A percentile compares a stretch with the other conserved stretches of the same genome.
Conservation (phyloP, 2,329 filamentous ascomycete genomes). For the Aspergillus sp. region DNA sequence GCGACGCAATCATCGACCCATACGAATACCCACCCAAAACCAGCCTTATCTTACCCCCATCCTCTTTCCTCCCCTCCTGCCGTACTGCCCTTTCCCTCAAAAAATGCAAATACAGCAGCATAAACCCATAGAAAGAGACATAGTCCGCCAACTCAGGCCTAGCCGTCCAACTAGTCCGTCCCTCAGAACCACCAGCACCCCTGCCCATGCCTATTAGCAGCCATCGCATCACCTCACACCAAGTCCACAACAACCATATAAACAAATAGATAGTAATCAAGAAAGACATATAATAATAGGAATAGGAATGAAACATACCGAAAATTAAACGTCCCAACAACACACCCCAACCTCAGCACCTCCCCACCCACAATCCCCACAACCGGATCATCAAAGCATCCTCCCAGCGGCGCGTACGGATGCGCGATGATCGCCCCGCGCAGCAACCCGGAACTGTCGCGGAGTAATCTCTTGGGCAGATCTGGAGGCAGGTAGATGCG, state of each 20-base stretch:
- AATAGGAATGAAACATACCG: slow-evolving; percentile 58
- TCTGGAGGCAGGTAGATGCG: slow-evolving; percentile 73
- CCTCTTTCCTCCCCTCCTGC: not conserved
- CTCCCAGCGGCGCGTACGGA: slow-evolving; percentile 86
- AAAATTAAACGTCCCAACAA: slow-evolving; percentile 91
- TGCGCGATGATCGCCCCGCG: slow-evolving; percentile 74
- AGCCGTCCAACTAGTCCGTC: slow-evolving; percentile 83
- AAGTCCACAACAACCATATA: not conserved
- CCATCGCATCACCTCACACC: not conserved
- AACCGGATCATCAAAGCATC: slow-evolving; percentile 78
- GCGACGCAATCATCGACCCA: slow-evolving; percentile 77
- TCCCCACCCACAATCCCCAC: slow-evolving; percentile 67
- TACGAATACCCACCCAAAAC: slow-evolving; percentile 86
- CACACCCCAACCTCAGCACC: slow-evolving; percentile 68
- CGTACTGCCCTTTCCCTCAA: slow-evolving; percentile 42
- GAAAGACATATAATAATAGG: no score
- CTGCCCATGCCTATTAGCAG: slow-evolving; percentile 48
- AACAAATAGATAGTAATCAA: not conserved
- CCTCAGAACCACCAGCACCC: slow-evolving; percentile 73
- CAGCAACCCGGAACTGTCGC: slow-evolving; percentile 31
- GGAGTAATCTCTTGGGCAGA: slow-evolving; percentile 19
- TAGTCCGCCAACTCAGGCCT: slow-evolving; percentile 82
- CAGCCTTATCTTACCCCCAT: slow-evolving; percentile 35
- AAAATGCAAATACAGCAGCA: slow-evolving; percentile 70
- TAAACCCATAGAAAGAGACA: slow-evolving; percentile 76